These are phyloP conservation scores for Sungouiozyma ichnusensis DNA, from an alignment of 805 yeast genomes.

Conservation along the genomic window DNA sequence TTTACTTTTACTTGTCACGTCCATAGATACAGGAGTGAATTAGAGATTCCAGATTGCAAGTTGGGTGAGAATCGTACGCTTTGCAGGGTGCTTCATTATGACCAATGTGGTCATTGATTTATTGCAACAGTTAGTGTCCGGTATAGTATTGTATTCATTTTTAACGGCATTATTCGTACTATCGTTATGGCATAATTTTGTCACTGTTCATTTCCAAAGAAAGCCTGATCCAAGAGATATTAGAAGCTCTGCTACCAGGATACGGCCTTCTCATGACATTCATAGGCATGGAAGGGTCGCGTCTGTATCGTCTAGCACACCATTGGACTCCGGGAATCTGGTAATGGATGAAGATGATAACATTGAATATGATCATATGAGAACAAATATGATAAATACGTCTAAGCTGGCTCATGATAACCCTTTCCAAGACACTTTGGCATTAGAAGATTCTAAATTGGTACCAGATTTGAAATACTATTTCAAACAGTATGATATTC, in stretches of 20 bases:
- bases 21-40: too few species aligned
- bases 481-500: slow-evolving; percentile 48
- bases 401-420: slow-evolving; percentile 9
- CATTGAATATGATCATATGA: slow-evolving; percentile 24
- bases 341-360: slow-evolving; percentile 15
- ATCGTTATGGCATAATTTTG: slow-evolving; percentile 24
- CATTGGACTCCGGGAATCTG: slow-evolving; percentile 12
- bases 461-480: slow-evolving; percentile 57
- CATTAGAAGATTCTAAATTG: slow-evolving; percentile 26
- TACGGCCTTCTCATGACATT: slow-evolving; percentile 4
- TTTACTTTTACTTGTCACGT: neutral
- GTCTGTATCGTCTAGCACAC: slow-evolving; percentile 15
- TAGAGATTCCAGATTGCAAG: too few species aligned
- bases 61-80: too few species aligned
- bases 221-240: slow-evolving; percentile 23
- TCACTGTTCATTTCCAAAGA: slow-evolving; percentile 17
- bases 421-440: slow-evolving; percentile 20
- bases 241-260: slow-evolving; percentile 17
- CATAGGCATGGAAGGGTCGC: slow-evolving; percentile 8
- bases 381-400: slow-evolving; percentile 9
- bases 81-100: neutral
- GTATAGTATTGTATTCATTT: slow-evolving; percentile 8
- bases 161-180: slow-evolving; percentile 19
- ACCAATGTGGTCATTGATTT: slow-evolving; percentile 2
- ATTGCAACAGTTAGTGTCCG: slow-evolving; percentile 6